Base-by-base conservation (phyloP, 2,329 filamentous ascomycete genomes). In the Stagonosporopsis cucurbitacearum region DNA sequence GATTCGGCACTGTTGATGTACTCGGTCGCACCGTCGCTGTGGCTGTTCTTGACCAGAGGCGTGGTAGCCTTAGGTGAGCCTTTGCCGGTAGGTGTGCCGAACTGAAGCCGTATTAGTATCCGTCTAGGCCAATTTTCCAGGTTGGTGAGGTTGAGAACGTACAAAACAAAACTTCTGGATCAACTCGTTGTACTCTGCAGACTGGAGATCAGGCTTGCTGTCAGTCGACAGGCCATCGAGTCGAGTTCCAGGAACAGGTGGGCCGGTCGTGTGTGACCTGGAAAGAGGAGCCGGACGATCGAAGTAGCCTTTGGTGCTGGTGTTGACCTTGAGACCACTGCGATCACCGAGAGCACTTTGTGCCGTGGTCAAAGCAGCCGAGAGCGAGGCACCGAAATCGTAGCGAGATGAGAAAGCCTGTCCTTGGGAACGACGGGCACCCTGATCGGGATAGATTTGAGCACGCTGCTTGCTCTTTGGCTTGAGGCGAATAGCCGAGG, bases 81-180 rank as follows among this genome's bases (percentile, higher is more conserved):
- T 68, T 79, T 80, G 32, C 76, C 72, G 55, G 70, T 70, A 51
- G 72, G 69, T 49, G 81, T 82, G 54, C 82, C 82, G 75, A 80
- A 84, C 81, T 83, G 72, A 63, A 68, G 65, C 65, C 69, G 55
- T 65, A 74, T 79, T 76, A 78, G 74, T 70, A 70, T 69, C 70
- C 71, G 69, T 65, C 66, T 67, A 72, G 66, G 66, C 70, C 65
- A 64, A 65, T 65, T 67, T 71, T 62, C 60, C 60, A 61, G 67
- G 62, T 64, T 66, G 73, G 67, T 70, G 68, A 72, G 64, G 72
- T 72, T 69, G 68, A 70, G 84, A 84, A 96, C 94, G 87, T 94
- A 97, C 94, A 86, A 98, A 99, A 84, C 95, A 99, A 84, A 96
- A 99, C 82, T 96, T 97, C 82, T 96, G 93, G 77, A 99, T 90